Evolutionary conservation across 2,329 filamentous ascomycete species (phyloP).

Genomic region (Aureobasidium uvarum): DNA sequence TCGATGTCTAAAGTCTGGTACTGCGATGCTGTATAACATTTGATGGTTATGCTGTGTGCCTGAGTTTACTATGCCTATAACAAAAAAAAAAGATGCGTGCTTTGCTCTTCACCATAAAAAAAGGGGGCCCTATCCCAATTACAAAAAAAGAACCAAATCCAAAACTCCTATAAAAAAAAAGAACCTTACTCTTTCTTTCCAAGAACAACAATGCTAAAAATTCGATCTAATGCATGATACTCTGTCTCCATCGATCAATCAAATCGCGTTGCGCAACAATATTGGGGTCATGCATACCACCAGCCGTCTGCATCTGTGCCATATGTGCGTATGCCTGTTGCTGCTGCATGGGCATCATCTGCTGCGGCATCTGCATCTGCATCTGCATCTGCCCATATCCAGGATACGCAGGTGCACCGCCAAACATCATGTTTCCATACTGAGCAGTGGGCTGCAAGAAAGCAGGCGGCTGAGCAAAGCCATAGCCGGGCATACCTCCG

Average conservation of each 20-base stretch:
- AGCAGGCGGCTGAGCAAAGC: neutral
- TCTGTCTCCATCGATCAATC: conserved; percentile 60
- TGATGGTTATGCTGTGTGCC: neutral
- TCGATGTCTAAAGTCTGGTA: neutral
- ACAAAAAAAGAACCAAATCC: neutral
- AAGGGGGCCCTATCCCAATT: no score
- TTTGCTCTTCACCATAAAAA: no score
- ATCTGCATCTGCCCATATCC: conserved; percentile 7
- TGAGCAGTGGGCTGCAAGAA: conserved; percentile 10
- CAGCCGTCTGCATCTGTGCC: conserved; percentile 8
- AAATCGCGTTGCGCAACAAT: conserved; percentile 55
- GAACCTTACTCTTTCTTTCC: no score
- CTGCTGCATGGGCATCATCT: conserved; percentile 4
- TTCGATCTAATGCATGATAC: conserved; percentile 35
- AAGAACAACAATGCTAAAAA: neutral
- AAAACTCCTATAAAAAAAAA: no score
- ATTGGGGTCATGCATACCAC: conserved; percentile 33
- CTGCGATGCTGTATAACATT: neutral
- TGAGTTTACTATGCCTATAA: neutral
- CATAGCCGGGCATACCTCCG: neutral
- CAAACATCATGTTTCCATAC: conserved; percentile 6
- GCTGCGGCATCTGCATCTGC: neutral
- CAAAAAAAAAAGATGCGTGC: neutral
- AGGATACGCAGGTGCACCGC: neutral
- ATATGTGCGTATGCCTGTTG: conserved; percentile 24